A percentile compares a stretch with the other conserved stretches of the same genome.
These are phyloP conservation scores for Fusarium keratoplasticum DNA, from an alignment of 2,329 filamentous ascomycete genomes.

Conservation along the genomic window DNA sequence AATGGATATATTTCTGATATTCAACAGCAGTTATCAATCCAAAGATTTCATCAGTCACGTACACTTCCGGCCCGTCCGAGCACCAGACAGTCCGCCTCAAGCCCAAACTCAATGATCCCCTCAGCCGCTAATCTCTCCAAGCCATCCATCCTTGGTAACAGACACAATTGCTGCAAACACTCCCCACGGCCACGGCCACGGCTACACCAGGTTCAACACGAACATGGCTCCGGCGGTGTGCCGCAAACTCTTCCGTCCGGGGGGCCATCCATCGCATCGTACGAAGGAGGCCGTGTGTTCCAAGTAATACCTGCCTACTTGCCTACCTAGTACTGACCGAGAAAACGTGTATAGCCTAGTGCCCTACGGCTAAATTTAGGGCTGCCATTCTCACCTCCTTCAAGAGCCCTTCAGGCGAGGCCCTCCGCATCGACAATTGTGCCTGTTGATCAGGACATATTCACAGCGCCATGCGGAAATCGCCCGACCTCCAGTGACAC, in stretches of 20 bases:
- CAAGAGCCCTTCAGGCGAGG: slow-evolving; percentile 15
- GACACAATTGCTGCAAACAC: slow-evolving; percentile 37
- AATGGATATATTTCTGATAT: neutral
- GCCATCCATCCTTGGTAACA: neutral
- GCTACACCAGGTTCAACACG: slow-evolving; percentile 27
- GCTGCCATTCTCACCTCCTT: slow-evolving; percentile 16
- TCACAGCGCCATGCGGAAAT: slow-evolving; percentile 16
- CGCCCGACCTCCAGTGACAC: slow-evolving; percentile 17
- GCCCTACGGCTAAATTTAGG: slow-evolving; percentile 23
- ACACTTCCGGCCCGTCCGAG: slow-evolving; percentile 9
- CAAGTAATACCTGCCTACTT: slow-evolving; percentile 19
- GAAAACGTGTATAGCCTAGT: slow-evolving; percentile 30
- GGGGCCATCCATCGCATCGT: slow-evolving; percentile 21
- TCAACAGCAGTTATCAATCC: neutral
- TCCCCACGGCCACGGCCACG: slow-evolving; percentile 36
- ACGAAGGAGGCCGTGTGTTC: slow-evolving; percentile 38
- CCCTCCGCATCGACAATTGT: slow-evolving; percentile 11
- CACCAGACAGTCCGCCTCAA: slow-evolving; percentile 8
- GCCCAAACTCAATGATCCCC: neutral
- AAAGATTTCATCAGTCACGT: neutral
- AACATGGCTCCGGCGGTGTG: slow-evolving; percentile 41
- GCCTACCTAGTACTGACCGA: slow-evolving; percentile 22
- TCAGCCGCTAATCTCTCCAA: slow-evolving; percentile 30
- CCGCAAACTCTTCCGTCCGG: slow-evolving; percentile 30
- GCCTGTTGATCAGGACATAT: slow-evolving; percentile 20